Evolutionary conservation across 2,329 filamentous ascomycete genomes (phyloP), one percentile per base, ranked within the genome.

Genomic region (Exserohilum rostratum): DNA sequence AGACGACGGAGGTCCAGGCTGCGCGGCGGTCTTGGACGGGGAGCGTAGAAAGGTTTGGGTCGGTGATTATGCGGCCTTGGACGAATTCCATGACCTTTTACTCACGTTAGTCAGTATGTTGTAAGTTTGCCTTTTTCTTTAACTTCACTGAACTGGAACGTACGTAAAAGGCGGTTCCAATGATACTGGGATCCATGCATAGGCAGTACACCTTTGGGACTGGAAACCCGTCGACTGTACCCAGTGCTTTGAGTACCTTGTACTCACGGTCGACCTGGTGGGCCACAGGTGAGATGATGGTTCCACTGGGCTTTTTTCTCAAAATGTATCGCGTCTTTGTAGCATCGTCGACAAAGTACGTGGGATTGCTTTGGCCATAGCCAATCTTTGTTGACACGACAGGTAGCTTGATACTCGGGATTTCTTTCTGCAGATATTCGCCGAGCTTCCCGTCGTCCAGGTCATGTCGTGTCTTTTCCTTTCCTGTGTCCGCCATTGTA

Each of bases 261-360:
- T 93, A 95, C 78, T 98, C 93, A 67, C 95, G 89, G 79, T 98
- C 93, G 67, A 98, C 92, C 75, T 93, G 89, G 80, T 98, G 95
- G 10, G 95, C 95, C 2, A 93, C 93, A 77, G 91, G 91, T 67
- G 91, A 96, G 46, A 98, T 84, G 37, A 98, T 88, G 77, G 88
- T 88, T 58, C 93, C 93, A 4, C 93, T 91, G 0, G 93, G 95
- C 78, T 97, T 97, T 84, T 98, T 98, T 72, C 93, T 90, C 78
- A 98, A 83, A 27, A 98, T 95, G 76, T 87, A 96, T 69, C 87
- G 85, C 60, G 79, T 74, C 45, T 86, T 84, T 69, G 86, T 81
- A 2, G 69, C 60, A 55, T 87, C 87, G 15, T 87, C 95, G 68
- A 98, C 82, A 67, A 92, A 90, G 78, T 98, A 98, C 0, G 93